These are phyloP conservation scores for Diaporthe capsici DNA, from an alignment of 2,329 filamentous ascomycete genomes.

Conservation along the genomic window DNA sequence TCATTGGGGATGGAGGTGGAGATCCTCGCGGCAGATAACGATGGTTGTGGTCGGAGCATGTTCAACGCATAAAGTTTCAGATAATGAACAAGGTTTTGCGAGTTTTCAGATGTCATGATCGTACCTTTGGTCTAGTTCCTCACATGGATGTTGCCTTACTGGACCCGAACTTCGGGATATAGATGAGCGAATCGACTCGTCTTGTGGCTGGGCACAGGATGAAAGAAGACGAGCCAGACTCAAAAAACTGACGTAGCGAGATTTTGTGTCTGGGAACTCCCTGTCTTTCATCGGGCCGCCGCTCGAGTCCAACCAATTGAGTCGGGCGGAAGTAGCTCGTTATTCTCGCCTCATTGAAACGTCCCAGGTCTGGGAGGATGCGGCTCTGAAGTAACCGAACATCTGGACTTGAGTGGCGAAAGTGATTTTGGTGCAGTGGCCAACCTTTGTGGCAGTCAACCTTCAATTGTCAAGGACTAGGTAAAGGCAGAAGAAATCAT, in stretches of 20 bases:
- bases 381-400: conserved; percentile 6
- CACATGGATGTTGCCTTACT: neutral
- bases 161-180: conserved; percentile 24
- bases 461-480: neutral
- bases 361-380: conserved; percentile 12
- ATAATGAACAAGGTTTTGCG: conserved; percentile 19
- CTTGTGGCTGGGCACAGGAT: neutral
- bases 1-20: neutral
- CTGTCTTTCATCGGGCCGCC: neutral
- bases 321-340: neutral
- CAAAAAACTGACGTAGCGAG: neutral
- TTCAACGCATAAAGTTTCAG: conserved; percentile 28
- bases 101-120: conserved; percentile 23
- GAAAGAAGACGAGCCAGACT: neutral
- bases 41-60: neutral
- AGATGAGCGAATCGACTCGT: neutral
- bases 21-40: conserved; percentile 15
- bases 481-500: too few relatives aligned
- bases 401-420: neutral
- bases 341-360: conserved; percentile 13
- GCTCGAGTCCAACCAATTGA: neutral
- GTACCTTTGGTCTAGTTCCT: neutral
- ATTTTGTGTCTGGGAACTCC: neutral
- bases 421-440: neutral
- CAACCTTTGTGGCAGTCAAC: neutral